Base-by-base conservation (phyloP, 2,329 filamentous ascomycete genomes). In the Lomentospora prolificans region DNA sequence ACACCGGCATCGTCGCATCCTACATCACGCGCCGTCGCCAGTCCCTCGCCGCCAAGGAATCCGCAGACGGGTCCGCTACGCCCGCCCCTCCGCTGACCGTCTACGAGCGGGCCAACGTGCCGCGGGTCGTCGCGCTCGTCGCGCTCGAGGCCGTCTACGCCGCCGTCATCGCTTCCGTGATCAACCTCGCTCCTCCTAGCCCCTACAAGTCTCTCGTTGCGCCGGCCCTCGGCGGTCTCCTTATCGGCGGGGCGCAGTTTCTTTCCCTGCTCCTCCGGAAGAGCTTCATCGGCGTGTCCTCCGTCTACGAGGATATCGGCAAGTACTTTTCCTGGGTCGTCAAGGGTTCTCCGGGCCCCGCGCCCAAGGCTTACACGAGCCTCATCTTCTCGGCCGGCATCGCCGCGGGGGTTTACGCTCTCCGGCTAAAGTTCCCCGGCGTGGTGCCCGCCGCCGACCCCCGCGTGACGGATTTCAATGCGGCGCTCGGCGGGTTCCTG, bases 291-390 rank as follows among this genome's bases (percentile, higher is more conserved):
- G 84, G 84, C 4, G 77, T 83, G 2, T 86, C 83, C 2, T 73
- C 72, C 1, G 78, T 77, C 0, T 87, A 81, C 60, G 81, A 85
- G 62, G 81, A 86, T 61, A 60, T 78, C 4, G 83, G 81, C 7
- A 75, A 76, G 55, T 73, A 76, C 60, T 72, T 84, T 59, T 77
- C 75, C 70, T 72, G 72, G 63, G 44, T 74, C 2, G 53, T 69
- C 48, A 60, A 65, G 8, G 67, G 69, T 17, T 65, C 63, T 17
- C 60, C 59, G 3, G 52, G 57, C 50, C 56, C 57, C 55, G 58
- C 58, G 6, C 69, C 68, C 14, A 65, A 61, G 12, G 69, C 71
- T 24, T 71, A 70, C 51, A 69, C 66, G 28, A 73, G 75, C 55
- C 68, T 81, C 6, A 51, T 77, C 5, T 84, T 86, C 61, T 77